Base-by-base conservation (phyloP, 2,329 filamentous ascomycete genomes). In the Calonectria pseudoreteaudii region DNA sequence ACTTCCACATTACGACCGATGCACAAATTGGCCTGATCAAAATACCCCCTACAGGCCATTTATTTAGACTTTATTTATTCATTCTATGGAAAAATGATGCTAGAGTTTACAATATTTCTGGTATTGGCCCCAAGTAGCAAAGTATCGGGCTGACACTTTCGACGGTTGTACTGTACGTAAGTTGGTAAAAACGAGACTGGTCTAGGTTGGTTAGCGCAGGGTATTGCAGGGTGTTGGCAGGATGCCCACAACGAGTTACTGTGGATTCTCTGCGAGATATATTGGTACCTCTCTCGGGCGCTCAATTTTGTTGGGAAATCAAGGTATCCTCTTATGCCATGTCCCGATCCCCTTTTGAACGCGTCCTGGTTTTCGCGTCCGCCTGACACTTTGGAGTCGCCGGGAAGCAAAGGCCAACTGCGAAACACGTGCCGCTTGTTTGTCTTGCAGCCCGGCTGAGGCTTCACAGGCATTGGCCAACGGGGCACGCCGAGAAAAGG, bases 181-280 rank as follows among this genome's bases (percentile, higher is more conserved):
- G 56, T 62, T 62, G 34, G 56, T 62, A 30, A 53, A 41, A 36
- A 71, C 72, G 44, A 67, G 72, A 70, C 68, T 67, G 72, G 72
- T 56, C 64, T 64, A 71, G 53, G 41, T 58, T 44, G 78, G 41
- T 53, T 80, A 80, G 78, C 38, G 68, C n/a, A 16, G 16, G 14
- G 47, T 71, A 34, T 49, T 68, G 64, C 72, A 47, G 20, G 60
- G 65, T 47, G 72, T 65, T 49, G 60, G 41, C 60, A 65, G 60
- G 60, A 41, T 65, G 41, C 60, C 26, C n/a, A 41, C 60, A 44
- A 47, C 41, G 18, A 49, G 38, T 36, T n/a, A 30, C 31, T 74
- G 78, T 78, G 77, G 76, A 53, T 58, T 74, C 44, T 47, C 76
- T 80, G 78, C 70, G 77, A 79, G 79, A 81, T 81, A 81, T 73